Evolutionary conservation across 2,329 filamentous ascomycete genomes (phyloP), one percentile per base, ranked within the genome.

Genomic region (Diaporthe eres): DNA sequence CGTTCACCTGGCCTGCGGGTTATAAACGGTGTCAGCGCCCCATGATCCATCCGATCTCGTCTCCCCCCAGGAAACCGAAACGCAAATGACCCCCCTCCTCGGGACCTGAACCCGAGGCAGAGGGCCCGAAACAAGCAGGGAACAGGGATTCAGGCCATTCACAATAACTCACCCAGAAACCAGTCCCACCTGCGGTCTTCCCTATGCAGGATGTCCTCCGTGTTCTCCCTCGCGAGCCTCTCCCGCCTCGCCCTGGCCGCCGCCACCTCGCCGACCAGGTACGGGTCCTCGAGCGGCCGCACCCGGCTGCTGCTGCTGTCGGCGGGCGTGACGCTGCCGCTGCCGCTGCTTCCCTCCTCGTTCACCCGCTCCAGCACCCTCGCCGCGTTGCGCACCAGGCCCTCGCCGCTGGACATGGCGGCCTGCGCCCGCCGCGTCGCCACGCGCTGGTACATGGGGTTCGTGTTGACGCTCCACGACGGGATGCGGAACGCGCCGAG

Each of bases 181-280:
- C 87, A 90, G 81, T 92, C 91, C 90, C 90, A 92, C 65, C 89
- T 86, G 76, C 86, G 84, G 78, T 92, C 89, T 83, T 92, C 90
- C 44, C 86, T 84, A 58, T 89, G 82, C 73, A 93, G 83, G 57
- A 91, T 83, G 75, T 90, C 89, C 37, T 89, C 88, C 0, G 87
- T 87, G 53, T 85, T 87, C 83, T 92, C 89, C 71, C 88, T 85
- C n/a, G 87, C 87, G 39, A 92, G 82, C 77, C 92, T 86, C 80
- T 90, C 89, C n/a, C 84, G 83, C 58, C 90, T 86, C 10, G 91
- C 91, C 77, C 87, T 83, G 13, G 86, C 85, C 2, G 92, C 92
- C 4, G 92, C 92, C 70, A 88, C 87, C 83, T 93, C 92, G 47
- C 92, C 92, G 2, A 94, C 92, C 13, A 94, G 85, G 74, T 92